Conservation (phyloP, 768 basidiomycete genomes). For the Termitomyces sp. region DNA sequence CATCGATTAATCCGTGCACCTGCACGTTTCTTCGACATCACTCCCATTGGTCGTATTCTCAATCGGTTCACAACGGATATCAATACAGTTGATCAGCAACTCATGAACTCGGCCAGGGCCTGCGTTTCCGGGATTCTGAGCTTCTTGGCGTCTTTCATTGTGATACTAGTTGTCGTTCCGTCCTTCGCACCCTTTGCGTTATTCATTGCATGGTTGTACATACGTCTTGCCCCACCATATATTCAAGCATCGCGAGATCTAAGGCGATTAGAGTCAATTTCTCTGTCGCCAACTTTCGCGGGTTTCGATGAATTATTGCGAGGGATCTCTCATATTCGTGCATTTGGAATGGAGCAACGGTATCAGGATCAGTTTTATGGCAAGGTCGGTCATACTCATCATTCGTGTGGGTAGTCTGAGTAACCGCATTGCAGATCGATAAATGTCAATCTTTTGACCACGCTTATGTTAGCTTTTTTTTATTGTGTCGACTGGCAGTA, state of each 20-base stretch:
- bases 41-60: slow-evolving; percentile 71
- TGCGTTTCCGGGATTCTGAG: slow-evolving; percentile 54
- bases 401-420: slow-evolving; percentile 23
- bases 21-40: slow-evolving; percentile 65
- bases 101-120: slow-evolving; percentile 48
- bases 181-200: slow-evolving; percentile 60
- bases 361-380: slow-evolving; percentile 61
- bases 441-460: slow-evolving; percentile 71
- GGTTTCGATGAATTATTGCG: slow-evolving; percentile 67
- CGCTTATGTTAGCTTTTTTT: slow-evolving; percentile 46
- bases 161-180: slow-evolving; percentile 60
- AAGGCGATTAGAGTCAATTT: slow-evolving; percentile 58
- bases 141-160: slow-evolving; percentile 57
- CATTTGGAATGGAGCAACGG: slow-evolving; percentile 63
- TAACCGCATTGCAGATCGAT: slow-evolving; percentile 37
- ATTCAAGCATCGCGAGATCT: slow-evolving; percentile 62
- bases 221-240: slow-evolving; percentile 55
- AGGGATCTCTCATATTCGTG: slow-evolving; percentile 63
- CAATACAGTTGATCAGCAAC: slow-evolving; percentile 61
- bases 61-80: slow-evolving; percentile 80
- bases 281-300: slow-evolving; percentile 66
- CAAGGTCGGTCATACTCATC: slow-evolving; percentile 29
- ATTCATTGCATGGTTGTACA: slow-evolving; percentile 64
- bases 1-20: slow-evolving; percentile 55
- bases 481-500: slow-evolving; percentile 12